Evolutionary conservation across 305 asterid species (phyloP).

Genomic region (Fraxinus ornus): DNA sequence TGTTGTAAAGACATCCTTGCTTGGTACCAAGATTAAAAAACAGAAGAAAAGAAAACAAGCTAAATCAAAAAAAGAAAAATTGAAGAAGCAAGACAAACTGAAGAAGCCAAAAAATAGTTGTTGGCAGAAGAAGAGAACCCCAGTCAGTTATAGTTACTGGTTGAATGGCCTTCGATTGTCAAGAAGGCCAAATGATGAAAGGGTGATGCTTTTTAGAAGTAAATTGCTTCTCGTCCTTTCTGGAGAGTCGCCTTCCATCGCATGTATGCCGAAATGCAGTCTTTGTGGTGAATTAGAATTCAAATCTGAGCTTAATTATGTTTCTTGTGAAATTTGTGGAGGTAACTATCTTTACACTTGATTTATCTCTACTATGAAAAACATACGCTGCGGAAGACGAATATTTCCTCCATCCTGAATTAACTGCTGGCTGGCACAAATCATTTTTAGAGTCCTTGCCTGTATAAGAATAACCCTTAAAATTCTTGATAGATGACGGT

Average conservation of each 20-base stretch:
- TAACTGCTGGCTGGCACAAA: slow-evolving; percentile 14
- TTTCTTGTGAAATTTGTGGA: slow-evolving; percentile 84
- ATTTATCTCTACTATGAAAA: slow-evolving; percentile 12
- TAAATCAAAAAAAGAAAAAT: slow-evolving; percentile 38
- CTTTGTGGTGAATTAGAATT: slow-evolving; percentile 71
- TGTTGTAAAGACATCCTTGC: slow-evolving; percentile 34
- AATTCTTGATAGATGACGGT: not conserved
- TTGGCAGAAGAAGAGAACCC: slow-evolving; percentile 59
- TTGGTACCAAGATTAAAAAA: slow-evolving; percentile 41
- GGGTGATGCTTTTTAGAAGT: slow-evolving; percentile 50
- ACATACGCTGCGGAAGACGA: slow-evolving; percentile 16
- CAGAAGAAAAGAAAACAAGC: slow-evolving; percentile 51
- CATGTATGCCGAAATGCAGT: slow-evolving; percentile 57
- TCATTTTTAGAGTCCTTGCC: slow-evolving; percentile 17
- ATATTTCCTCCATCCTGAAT: not conserved
- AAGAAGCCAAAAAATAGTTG: slow-evolving; percentile 36
- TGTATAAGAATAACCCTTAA: not conserved
- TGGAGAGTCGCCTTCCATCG: slow-evolving; percentile 36
- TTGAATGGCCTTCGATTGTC: slow-evolving; percentile 68
- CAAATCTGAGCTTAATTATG: slow-evolving; percentile 54
- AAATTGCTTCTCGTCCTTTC: slow-evolving; percentile 55
- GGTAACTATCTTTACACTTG: slow-evolving; percentile 44
- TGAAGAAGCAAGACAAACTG: slow-evolving; percentile 34
- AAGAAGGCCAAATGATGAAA: slow-evolving; percentile 62
- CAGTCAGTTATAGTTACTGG: slow-evolving; percentile 64